Base-by-base conservation (phyloP, 257 asterid species). In the Nicotiana undulata region DNA sequence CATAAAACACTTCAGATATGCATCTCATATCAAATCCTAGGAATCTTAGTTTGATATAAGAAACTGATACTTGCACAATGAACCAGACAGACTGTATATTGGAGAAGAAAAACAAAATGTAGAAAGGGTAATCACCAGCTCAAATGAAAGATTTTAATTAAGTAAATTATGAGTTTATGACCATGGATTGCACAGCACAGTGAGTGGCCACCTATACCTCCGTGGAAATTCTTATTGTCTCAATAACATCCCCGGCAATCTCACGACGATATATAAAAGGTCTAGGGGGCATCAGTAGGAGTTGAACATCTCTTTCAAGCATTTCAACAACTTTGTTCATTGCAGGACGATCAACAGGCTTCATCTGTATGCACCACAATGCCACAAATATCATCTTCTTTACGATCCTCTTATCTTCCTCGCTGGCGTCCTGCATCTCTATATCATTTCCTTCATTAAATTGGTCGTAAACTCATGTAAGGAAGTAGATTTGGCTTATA, bases 311-410 rank as follows among this genome's bases (percentile, higher is more conserved):
- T 51, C 88, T 89, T 86, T 88, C 83, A 65, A 91, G 93, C 93
- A 91, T 89, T 29, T 68, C 84, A n/a, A 87, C 85, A 40, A 86
- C 86, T 83, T 89, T 83, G 58, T 83, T 87, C 87, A 89, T 88
- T 34, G 60, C 63, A 11, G 92, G 93, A 79, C 92, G 86, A 34
- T 88, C 87, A 9, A 63, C 84, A 5, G 89, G 80, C 79, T 61
- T 87, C 77, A 85, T 86, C 46, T 88, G 95, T 81, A 91, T 91
- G 83, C 95, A 91, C 90, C 91, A 89, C 61, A 91, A n/a, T 4
- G 80, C 91, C 28, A 81, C 91, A 20, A 87, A 31, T 9, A 87
- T 81, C 91, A 87, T 87, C 82, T 91, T 89, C 83, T 83, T 88
- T n/a, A 88, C 83, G 88, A 89, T 74, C 80, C 26, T 88, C 28